phyloP scores from a whole-genome alignment of 257 asterid genomes.

The Linaria vulgaris region DNA sequence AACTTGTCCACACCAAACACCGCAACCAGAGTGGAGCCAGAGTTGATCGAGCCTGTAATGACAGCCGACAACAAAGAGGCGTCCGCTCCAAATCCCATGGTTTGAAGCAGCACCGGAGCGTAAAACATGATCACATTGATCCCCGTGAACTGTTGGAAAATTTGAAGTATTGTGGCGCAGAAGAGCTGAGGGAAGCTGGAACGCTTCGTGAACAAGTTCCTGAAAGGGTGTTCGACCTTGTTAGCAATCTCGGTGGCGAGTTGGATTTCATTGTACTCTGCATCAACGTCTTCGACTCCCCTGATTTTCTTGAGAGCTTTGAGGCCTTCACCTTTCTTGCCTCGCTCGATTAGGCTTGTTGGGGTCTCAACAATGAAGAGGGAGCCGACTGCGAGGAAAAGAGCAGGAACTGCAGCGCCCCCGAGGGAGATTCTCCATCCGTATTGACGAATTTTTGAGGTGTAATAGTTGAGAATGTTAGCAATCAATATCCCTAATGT shows the following conservation, averaged over 20 bases:
- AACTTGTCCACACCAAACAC: slow-evolving; percentile 35
- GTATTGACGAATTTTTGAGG: slow-evolving; percentile 33
- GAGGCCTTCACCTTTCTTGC: slow-evolving; percentile 23
- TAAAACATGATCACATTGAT: slow-evolving; percentile 51
- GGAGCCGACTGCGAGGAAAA: slow-evolving; percentile 31
- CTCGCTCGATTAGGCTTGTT: slow-evolving; percentile 41
- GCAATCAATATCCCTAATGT: slow-evolving; percentile 49
- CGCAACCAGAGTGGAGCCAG: slow-evolving; percentile 37
- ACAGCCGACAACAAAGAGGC: slow-evolving; percentile 41
- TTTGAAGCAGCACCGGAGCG: slow-evolving; percentile 46
- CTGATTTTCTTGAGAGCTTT: slow-evolving; percentile 33
- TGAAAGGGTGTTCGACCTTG: slow-evolving; percentile 35
- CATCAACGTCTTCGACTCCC: slow-evolving; percentile 39
- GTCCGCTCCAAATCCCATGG: slow-evolving; percentile 37
- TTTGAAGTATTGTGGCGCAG: slow-evolving; percentile 25
- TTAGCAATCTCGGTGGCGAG: slow-evolving; percentile 34
- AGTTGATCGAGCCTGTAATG: slow-evolving; percentile 41
- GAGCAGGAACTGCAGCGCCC: slow-evolving; percentile 36
- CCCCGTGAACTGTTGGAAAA: slow-evolving; percentile 47
- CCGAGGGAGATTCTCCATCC: slow-evolving; percentile 51
- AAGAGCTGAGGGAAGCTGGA: slow-evolving; percentile 38
- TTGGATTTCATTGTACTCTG: slow-evolving; percentile 35
- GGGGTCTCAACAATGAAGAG: slow-evolving; percentile 46
- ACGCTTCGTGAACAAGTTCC: slow-evolving; percentile 28
- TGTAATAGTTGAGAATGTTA: slow-evolving; percentile 40